Evolutionary conservation across 306 rosid genomes (phyloP), one percentile per base, ranked within the genome.

Genomic region (Oemleria cerasiformis): DNA sequence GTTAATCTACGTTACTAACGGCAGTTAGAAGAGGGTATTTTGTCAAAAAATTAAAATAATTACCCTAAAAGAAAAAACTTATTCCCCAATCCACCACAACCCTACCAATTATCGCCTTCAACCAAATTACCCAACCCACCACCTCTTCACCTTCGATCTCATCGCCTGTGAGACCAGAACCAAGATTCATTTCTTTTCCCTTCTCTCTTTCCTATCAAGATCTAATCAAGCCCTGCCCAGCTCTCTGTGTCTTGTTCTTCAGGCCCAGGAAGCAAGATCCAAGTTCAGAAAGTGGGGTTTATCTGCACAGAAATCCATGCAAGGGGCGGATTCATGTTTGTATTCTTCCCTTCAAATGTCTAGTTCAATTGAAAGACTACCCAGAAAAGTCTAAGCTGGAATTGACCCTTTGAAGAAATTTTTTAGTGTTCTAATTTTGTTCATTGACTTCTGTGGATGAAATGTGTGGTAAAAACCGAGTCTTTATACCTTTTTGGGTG

Each of bases 241-340:
- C 55, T 45, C 5, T 64, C 39, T 64, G 20, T 65, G 25, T 66
- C 7, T 25, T 43, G 25, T 36, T 5, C 69, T 25, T 43, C 54
- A 43, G 9, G 41, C 17, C 44, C 30, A 67, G 30, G 30, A 25
- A 25, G 30, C 30, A 25, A 53, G 51, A 68, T 68, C 73, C 30
- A 11, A 40, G 14, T 21, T 25, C 19, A 30, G 63, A 15, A 58
- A 30, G 63, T 30, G 63, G 36, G 10, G 36, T 50, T 67, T 47
- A 67, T 54, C 73, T 68, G 11, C 73, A 39, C 48, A 13, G 20
- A 34, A 39, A 39, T 40, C 73, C 58, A 68, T 53, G 50, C 73
- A 68, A 38, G 63, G 21, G 14, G 40, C 38, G 40, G 63, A 68
- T 40, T 68, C 63, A 68, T 63, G 73, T 68, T 54, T 53, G 73